Evolutionary conservation across 202 grass and related monocot species (phyloP), one percentile per base, ranked within the genome.

Genomic region (Schoenoplectus tabernaemontani): DNA sequence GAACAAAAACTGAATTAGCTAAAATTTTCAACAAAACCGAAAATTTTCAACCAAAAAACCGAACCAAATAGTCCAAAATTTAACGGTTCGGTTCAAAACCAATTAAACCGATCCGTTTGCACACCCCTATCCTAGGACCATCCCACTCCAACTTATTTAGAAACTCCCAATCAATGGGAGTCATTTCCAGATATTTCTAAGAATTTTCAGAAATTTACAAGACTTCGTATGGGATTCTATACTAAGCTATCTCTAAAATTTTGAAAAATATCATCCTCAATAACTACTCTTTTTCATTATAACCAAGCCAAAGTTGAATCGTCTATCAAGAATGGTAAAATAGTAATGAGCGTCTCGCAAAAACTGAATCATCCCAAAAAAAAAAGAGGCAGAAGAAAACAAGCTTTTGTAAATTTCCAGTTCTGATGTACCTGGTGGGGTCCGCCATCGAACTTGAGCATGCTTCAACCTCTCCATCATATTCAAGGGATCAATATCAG

Each of bases 371-470:
- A 82, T 56, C 81, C 76, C 57, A 72, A 76, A 84, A 83, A 34
- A 79, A 79, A 57, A 38, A 66, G 34, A 46, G 79, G 65, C 58
- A 86, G 43, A n/a, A 87, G 84, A 33, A 34, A 51, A 15, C 69
- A 53, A 74, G 26, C 24, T 74, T 53, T 74, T 53, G 26, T 34
- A 54, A 74, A 48, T 48, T 71, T 71, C 23, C 42, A 71, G n/a
- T 47, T 71, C 41, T 71, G 4, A 7, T 33, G 81, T 97, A 97
- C 94, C 94, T 97, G 89, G 89, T 83, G 94, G 94, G 84, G 87
- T 83, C 57, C 67, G 86, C 94, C 94, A 97, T 58, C 44, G 26
- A 84, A 94, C 79, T 81, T 84, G 87, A 58, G 82, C 93, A 81
- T 82, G 84, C 77, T 89, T 89, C 87, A 97, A 92, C 62, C 85